Evolutionary conservation across 208 protist species (phyloP).

Genomic region (Crithidia expoeki): DNA sequence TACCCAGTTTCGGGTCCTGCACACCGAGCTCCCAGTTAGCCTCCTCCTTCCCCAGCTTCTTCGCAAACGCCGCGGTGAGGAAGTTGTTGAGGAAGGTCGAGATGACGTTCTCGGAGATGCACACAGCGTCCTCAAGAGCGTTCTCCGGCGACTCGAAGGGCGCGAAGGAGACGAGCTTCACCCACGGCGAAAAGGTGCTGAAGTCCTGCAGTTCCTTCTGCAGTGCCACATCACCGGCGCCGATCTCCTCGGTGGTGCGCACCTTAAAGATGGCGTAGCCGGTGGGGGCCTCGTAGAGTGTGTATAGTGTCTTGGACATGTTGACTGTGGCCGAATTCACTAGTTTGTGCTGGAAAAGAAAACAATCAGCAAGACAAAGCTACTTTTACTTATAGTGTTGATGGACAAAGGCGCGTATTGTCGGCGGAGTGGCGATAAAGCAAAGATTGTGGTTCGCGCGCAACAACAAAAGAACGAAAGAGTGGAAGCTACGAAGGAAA

Average conservation of each 20-base stretch:
- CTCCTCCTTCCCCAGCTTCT: conserved; percentile 86
- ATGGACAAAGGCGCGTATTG: no score
- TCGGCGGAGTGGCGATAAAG: no score
- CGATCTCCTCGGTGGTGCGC: conserved; percentile 95
- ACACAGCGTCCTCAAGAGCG: conserved; percentile 98
- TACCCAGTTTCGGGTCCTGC: conserved; percentile 95
- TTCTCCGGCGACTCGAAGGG: conserved; percentile 97
- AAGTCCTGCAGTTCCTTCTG: conserved; percentile 95
- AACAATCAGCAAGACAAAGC: conserved; percentile 12
- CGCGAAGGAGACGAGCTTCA: conserved; percentile 96
- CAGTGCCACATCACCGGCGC: conserved; percentile 76
- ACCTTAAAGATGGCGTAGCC: conserved; percentile 98
- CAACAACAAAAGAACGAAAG: no score
- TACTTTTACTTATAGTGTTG: no score
- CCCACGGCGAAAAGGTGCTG: conserved; percentile 92
- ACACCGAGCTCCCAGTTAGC: conserved; percentile 94
- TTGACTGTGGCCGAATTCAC: not conserved
- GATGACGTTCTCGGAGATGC: conserved; percentile 95
- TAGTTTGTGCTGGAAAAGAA: conserved; percentile 2
- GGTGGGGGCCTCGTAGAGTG: conserved; percentile 97
- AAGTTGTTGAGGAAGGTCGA: conserved; percentile 93
- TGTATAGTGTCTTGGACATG: conserved; percentile 90
- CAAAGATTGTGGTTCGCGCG: no score
- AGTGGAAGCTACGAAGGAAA: no score
- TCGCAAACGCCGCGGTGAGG: conserved; percentile 95